Percentiles rank a stretch among this genome's conserved stretches.
Evolutionary conservation across 352 stramenopile species (phyloP).

Genomic region (Pythium insidiosum): DNA sequence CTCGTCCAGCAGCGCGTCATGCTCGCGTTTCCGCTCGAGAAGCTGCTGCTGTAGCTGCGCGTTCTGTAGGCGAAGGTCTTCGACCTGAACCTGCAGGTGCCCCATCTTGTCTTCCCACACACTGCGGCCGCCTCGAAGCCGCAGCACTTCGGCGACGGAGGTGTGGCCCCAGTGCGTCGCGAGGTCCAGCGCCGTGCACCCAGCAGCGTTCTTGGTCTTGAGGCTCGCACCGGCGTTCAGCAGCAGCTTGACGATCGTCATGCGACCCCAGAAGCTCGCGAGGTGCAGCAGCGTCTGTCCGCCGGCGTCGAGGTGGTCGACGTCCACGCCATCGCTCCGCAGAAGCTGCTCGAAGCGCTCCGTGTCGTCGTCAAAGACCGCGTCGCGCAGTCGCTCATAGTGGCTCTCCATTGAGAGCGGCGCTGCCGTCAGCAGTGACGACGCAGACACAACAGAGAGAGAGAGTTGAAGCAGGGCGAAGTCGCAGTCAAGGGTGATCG

Average conservation of each 20-base stretch:
- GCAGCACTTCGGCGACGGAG: slow-evolving; percentile 56
- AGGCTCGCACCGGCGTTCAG: slow-evolving; percentile 48
- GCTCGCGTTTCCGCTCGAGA: slow-evolving; percentile 14
- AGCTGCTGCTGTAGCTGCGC: slow-evolving; percentile 18
- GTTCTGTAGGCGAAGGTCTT: slow-evolving; percentile 39
- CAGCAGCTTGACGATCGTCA: slow-evolving; percentile 52
- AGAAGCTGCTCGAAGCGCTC: slow-evolving; percentile 37
- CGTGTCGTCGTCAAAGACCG: slow-evolving; percentile 63
- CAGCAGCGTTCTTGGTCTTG: slow-evolving; percentile 64
- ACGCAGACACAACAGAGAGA: too few species aligned
- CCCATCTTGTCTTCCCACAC: slow-evolving; percentile 76
- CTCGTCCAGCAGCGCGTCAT: slow-evolving; percentile 21
- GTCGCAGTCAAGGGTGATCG: too few species aligned
- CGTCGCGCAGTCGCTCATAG: slow-evolving; percentile 62
- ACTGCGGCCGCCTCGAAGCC: slow-evolving; percentile 44
- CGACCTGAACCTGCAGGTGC: slow-evolving; percentile 47
- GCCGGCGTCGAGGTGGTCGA: slow-evolving; percentile 66
- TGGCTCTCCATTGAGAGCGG: slow-evolving; percentile 35
- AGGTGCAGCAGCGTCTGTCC: slow-evolving; percentile 69
- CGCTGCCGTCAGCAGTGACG: too few species aligned
- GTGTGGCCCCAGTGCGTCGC: slow-evolving; percentile 73
- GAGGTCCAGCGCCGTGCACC: slow-evolving; percentile 60
- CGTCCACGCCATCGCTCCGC: slow-evolving; percentile 24
- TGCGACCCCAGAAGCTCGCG: slow-evolving; percentile 66
- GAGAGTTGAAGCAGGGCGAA: too few species aligned